phyloP scores from a whole-genome alignment of 768 basidiomycete genomes.

The Boletus insuetus region DNA sequence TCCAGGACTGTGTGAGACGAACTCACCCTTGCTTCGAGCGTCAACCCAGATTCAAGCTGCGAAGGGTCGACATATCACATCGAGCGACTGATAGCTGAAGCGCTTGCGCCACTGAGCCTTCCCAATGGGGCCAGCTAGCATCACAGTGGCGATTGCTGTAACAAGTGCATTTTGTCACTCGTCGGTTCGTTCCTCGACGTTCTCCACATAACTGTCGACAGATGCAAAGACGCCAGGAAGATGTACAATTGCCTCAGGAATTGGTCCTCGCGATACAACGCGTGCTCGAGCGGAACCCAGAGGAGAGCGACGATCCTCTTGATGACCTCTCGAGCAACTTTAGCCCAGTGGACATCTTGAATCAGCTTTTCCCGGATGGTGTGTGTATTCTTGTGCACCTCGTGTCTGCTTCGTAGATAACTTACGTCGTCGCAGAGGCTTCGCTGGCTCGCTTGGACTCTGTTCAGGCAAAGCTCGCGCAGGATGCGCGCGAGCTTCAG shows the following conservation, averaged over 20 bases:
- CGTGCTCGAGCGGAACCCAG: slow-evolving; percentile 54
- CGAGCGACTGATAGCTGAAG: not conserved
- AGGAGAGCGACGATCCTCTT: slow-evolving; percentile 48
- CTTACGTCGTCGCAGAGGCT: slow-evolving; percentile 49
- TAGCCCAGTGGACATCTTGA: slow-evolving; percentile 47
- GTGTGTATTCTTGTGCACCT: slow-evolving; percentile 20
- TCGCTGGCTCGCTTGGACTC: slow-evolving; percentile 70
- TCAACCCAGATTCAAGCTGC: no score
- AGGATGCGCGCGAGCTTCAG: slow-evolving; percentile 68
- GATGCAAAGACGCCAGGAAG: slow-evolving; percentile 21
- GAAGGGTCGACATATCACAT: not conserved
- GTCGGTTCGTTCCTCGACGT: not conserved
- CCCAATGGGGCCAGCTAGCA: slow-evolving; percentile 8
- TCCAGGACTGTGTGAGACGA: not conserved
- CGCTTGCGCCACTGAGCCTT: slow-evolving; percentile 1
- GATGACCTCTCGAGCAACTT: slow-evolving; percentile 59
- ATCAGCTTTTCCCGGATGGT: slow-evolving; percentile 82
- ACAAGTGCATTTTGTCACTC: not conserved
- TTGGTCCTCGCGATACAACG: slow-evolving; percentile 69
- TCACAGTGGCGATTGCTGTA: no score
- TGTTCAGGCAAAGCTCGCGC: slow-evolving; percentile 64
- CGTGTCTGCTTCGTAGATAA: not conserved
- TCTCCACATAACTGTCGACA: not conserved
- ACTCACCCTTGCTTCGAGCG: slow-evolving; percentile 6
- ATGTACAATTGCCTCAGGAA: slow-evolving; percentile 62